These are phyloP conservation scores for Halophytophthora polymorphica DNA, from an alignment of 352 stramenopile species.

Conservation along the genomic window DNA sequence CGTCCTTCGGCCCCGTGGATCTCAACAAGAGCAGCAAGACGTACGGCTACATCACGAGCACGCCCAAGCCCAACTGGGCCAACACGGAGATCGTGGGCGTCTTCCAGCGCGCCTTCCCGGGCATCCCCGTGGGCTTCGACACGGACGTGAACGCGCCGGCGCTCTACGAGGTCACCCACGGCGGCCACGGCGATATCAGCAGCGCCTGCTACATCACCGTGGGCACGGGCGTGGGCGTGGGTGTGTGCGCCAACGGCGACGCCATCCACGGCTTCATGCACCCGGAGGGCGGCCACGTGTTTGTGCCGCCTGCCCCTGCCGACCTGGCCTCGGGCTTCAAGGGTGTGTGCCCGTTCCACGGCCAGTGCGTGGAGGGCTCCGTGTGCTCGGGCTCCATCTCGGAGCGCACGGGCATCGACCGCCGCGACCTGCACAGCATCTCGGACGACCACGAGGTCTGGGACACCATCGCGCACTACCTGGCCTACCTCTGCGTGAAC, in stretches of 20 bases:
- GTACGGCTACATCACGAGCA: conserved; percentile 95
- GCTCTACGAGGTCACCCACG: conserved; percentile 90
- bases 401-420: conserved; percentile 77
- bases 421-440: conserved; percentile 66
- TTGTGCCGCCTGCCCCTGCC: conserved; percentile 60
- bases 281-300: conserved; percentile 89
- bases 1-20: conserved; percentile 93
- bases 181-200: conserved; percentile 69
- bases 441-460: conserved; percentile 89
- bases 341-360: conserved; percentile 88
- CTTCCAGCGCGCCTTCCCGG: conserved; percentile 73
- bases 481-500: conserved; percentile 94
- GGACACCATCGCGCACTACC: conserved; percentile 93
- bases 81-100: conserved; percentile 76
- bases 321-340: conserved; percentile 79
- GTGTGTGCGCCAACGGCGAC: conserved; percentile 89
- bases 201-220: conserved; percentile 95
- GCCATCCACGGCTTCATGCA: conserved; percentile 95
- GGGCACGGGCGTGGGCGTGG: conserved; percentile 95
- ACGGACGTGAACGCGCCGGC: conserved; percentile 98
- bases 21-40: conserved; percentile 72
- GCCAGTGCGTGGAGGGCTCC: conserved; percentile 92
- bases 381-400: conserved; percentile 88
- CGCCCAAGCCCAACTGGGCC: conserved; percentile 93
- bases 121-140: conserved; percentile 89